Evolutionary conservation across 2,329 filamentous ascomycete genomes (phyloP), one percentile per base, ranked within the genome.

Genomic region (Talaromyces sp.): DNA sequence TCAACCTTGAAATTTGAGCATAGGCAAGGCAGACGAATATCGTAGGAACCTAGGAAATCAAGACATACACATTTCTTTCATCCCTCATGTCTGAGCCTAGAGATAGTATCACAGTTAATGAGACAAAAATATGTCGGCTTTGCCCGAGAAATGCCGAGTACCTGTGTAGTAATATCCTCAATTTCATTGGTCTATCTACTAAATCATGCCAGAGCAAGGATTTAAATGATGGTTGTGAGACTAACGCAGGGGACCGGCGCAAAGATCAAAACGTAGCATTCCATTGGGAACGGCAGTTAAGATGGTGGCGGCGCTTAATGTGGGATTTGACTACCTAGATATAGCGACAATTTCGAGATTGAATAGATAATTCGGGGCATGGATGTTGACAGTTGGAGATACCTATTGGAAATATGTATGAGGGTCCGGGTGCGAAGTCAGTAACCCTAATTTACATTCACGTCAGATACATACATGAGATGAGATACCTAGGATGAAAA

Each of bases 171-270:
- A 47, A 60, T 47, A 3, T n/a, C 16, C 35, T 22, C 27, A n/a
- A 47, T 60, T 9, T 47, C 27, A 60, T 47, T 60, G 57, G 57
- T 45, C 27, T 47, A 47, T 33, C n/a, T 45, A 60, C n/a, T 39
- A 24, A 33, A 56, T 22, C n/a, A 3, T 7, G 50, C 50, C 27
- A 14, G 43, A 37, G 35, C 56, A 59, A 37, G 56, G 56, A 43
- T 43, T 39, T 37, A 56, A 37, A 56, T 56, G 52, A 56, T 56
- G 52, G 52, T 37, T 56, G 52, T 56, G 39, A 33, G 52, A 14
- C 52, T 56, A 56, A 56, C 52, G 52, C 52, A 56, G 33, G 52
- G 50, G 50, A 52, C 24, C 31, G 31, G 31, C n/a, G n/a, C 31
- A 37, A 11, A 56, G 52, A 19, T 56, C 52, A 35, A 56, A 56